Base-by-base conservation (phyloP, 495 filamentous ascomycete species). In the Penicillium turbatum region DNA sequence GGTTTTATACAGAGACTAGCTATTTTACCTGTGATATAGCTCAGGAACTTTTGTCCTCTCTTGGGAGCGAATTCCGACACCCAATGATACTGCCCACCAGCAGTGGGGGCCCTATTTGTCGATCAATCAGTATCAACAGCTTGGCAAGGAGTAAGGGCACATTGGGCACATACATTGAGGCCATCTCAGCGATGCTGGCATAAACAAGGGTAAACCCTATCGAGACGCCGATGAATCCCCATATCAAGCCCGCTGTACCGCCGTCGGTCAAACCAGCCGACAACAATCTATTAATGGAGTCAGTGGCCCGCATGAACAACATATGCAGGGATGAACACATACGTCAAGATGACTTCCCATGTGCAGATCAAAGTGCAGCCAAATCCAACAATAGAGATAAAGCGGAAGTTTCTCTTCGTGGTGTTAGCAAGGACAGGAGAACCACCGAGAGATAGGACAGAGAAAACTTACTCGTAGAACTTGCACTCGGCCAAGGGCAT, bases 31-130 rank as follows among this genome's bases (percentile, higher is more conserved):
- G 80, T 79, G 31, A 83, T 72, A 59, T 84, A 86, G 57, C 81
- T 82, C 9, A 83, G 64, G 36, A 81, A 80, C 48, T 80, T 82
- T 51, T 81, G 80, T 35, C 61, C 74, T n/a, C 61, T 69, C 5
- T 56, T 62, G 15, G 82, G 81, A 10, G 81, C 76, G 55, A 83
- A 78, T 53, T 83, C 80, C 5, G 75, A 82, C 6, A 83, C 79
- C 82, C 81, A 85, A 53, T 81, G 77, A 48, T 81, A 81, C 50
- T 81, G 77, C 17, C 77, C 76, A 39, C 77, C 76, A 16, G 74
- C 70, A 37, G 74, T 77, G 16, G 75, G 74, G 16, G 76, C 73
- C 67, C 75, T 77, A 43, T 30, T 1, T 32, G 8, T 19, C 1
- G 9, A 51, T 50, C 13, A 51, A 34, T n/a, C 27, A 40, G 17